A percentile compares a stretch with the other conserved stretches of the same genome.
Conservation (phyloP, 257 asterid genomes). For the Echites panduratus region DNA sequence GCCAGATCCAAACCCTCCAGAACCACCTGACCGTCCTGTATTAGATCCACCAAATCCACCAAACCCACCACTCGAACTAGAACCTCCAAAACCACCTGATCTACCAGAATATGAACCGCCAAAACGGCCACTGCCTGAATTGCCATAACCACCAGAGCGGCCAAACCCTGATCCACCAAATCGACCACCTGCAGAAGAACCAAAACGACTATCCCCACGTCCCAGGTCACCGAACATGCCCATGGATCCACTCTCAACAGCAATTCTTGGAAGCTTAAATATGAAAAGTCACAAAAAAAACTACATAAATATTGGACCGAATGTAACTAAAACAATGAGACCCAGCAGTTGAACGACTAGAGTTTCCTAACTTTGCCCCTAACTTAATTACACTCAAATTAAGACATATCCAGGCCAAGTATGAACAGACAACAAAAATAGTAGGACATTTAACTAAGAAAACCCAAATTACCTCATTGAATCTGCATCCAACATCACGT, state of each 20-base stretch:
- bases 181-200: constrained; percentile 43
- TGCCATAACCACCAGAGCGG: constrained; percentile 51
- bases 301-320: too few species aligned
- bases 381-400: neutral
- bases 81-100: constrained; percentile 47
- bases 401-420: neutral
- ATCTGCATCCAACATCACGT: constrained; percentile 84
- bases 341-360: neutral
- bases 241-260: constrained; percentile 50
- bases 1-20: constrained; percentile 16
- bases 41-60: constrained; percentile 33
- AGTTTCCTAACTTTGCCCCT: neutral
- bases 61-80: constrained; percentile 26
- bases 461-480: constrained; percentile 49
- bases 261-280: constrained; percentile 43
- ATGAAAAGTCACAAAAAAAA: neutral
- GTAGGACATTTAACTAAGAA: constrained; percentile 5
- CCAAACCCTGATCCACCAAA: constrained; percentile 57
- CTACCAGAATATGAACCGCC: constrained; percentile 24
- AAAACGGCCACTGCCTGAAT: constrained; percentile 27
- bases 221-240: constrained; percentile 46
- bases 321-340: too few species aligned
- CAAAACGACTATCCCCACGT: constrained; percentile 36
- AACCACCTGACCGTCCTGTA: constrained; percentile 26
- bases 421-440: neutral